A percentile compares a stretch with the other conserved stretches of the same genome.
These are phyloP conservation scores for Aphanomyces stellatus DNA, from an alignment of 352 stramenopile species.

Conservation along the genomic window DNA sequence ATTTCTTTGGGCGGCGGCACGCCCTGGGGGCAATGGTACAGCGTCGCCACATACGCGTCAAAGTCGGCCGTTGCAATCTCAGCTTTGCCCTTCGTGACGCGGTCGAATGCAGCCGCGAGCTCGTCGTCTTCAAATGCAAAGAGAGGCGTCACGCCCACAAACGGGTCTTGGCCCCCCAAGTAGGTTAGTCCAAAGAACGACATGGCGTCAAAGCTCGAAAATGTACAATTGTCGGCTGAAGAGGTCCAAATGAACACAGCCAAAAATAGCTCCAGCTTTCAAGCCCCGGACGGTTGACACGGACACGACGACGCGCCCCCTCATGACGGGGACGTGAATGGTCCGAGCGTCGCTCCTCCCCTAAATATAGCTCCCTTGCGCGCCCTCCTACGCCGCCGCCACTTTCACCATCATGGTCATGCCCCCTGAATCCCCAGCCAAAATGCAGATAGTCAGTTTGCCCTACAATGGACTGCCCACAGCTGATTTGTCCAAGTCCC, in stretches of 20 bases:
- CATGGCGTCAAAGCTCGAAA: not conserved
- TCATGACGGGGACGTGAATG: no score
- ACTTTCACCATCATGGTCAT: no score
- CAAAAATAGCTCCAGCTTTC: not conserved
- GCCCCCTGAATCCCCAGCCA: not conserved
- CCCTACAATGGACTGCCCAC: not conserved
- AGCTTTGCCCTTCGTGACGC: not conserved
- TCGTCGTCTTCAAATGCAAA: conserved; percentile 18
- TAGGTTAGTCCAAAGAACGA: conserved; percentile 19
- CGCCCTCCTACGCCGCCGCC: no score
- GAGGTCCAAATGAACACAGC: no score
- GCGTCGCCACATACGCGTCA: not conserved
- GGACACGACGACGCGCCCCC: no score
- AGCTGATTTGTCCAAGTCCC: no score
- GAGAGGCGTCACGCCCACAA: not conserved
- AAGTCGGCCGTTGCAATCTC: not conserved
- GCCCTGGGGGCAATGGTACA: conserved; percentile 8
- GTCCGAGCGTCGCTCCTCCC: no score
- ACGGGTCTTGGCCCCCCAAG: conserved; percentile 13
- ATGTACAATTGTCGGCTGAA: no score
- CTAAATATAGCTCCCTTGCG: no score
- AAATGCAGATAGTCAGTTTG: not conserved
- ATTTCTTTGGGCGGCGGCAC: conserved; percentile 2
- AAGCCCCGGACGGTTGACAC: no score
- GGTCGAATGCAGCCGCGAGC: not conserved